Evolutionary conservation across 2,329 filamentous ascomycete species (phyloP).

Genomic region (Alternaria sp.): DNA sequence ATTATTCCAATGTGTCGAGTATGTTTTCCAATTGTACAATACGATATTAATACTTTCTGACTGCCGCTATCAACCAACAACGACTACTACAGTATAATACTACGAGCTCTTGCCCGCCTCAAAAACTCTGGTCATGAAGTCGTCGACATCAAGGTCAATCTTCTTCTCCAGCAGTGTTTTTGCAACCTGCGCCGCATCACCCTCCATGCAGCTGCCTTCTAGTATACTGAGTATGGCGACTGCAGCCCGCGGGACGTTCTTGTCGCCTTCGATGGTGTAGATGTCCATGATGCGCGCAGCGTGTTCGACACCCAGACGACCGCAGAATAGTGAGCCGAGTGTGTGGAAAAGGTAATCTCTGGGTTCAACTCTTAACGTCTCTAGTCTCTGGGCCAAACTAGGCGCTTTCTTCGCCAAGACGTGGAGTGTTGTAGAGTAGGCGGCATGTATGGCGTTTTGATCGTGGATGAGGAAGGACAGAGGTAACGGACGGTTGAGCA

Average conservation of each 20-base stretch:
- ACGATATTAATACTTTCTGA: constrained; percentile 6
- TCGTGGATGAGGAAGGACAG: constrained; percentile 79
- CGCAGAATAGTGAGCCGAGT: constrained; percentile 69
- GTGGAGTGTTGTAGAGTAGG: constrained; percentile 73
- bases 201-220: constrained; percentile 55
- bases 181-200: constrained; percentile 47
- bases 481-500: constrained; percentile 77
- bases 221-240: constrained; percentile 69
- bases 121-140: constrained; percentile 47
- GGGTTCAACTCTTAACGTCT: constrained; percentile 53
- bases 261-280: constrained; percentile 82
- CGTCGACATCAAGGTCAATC: constrained; percentile 36
- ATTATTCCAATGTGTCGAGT: neutral
- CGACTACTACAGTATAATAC: neutral
- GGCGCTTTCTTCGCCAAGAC: constrained; percentile 71
- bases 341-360: constrained; percentile 66
- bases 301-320: constrained; percentile 72
- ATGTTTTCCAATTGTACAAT: constrained; percentile 1
- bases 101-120: constrained; percentile 45
- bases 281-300: constrained; percentile 81
- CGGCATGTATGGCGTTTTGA: constrained; percentile 70
- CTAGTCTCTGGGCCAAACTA: constrained; percentile 68
- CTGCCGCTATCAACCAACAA: neutral
- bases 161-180: constrained; percentile 25
- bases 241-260: constrained; percentile 72